Evolutionary conservation across 306 rosid species (phyloP).

Genomic region (Glycine soja): DNA sequence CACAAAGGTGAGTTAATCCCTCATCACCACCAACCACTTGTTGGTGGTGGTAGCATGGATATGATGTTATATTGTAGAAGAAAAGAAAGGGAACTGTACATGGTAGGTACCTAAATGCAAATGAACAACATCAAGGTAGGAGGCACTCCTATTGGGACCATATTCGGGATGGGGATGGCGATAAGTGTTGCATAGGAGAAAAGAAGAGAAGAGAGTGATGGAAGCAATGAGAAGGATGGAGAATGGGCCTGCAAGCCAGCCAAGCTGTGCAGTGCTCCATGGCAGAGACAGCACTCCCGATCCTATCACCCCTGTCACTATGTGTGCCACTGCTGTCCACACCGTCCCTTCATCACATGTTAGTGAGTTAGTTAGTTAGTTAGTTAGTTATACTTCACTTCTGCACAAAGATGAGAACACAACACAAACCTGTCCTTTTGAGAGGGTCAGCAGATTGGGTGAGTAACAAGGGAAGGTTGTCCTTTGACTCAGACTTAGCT

Average conservation of each 20-base stretch:
- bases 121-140: constrained; percentile 57
- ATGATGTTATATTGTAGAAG: no score
- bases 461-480: constrained; percentile 33
- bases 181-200: constrained; percentile 57
- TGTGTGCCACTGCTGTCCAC: constrained; percentile 68
- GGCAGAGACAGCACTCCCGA: constrained; percentile 64
- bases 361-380: neutral
- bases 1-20: neutral
- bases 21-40: no score
- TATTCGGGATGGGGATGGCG: constrained; percentile 57
- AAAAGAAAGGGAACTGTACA: neutral
- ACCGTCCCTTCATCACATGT: constrained; percentile 47
- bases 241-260: constrained; percentile 64
- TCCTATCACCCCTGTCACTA: constrained; percentile 69
- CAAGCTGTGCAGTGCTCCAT: constrained; percentile 67
- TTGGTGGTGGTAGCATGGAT: no score
- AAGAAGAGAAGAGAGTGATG: constrained; percentile 53
- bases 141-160: constrained; percentile 53
- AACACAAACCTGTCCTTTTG: constrained; percentile 48
- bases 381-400: neutral
- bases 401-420: neutral
- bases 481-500: neutral
- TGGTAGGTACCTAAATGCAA: constrained; percentile 47
- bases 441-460: constrained; percentile 14
- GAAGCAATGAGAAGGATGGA: constrained; percentile 53